Evolutionary conservation across 2,329 filamentous ascomycete genomes (phyloP), one percentile per base, ranked within the genome.

Genomic region (Chaetomium sp.): DNA sequence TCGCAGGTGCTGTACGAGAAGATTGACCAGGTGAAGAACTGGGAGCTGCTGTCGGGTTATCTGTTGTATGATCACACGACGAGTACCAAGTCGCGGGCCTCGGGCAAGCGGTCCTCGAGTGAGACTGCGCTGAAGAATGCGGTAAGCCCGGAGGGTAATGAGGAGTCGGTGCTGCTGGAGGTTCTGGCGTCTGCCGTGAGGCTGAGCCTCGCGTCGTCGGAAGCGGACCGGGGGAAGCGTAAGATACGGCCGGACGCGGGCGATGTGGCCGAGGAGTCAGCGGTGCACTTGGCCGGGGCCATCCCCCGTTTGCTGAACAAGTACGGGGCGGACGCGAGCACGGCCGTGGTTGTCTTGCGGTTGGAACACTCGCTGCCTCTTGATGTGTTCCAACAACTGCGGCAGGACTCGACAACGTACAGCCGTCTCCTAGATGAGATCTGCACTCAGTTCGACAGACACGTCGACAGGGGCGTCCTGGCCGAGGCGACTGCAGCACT

Each of bases 261-360:
- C 5, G 88, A 91, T 57, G 79, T 85, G 33, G 87, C 89, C 59
- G 91, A 96, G 65, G 84, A 87, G 49, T 85, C 88, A 38, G 89
- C 89, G 2, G 79, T 91, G 48, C 84, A 87, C 62, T 78, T 99
- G 40, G 89, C 90, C 7, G 77, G 80, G 40, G 78, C 88, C 11
- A 92, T 97, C 53, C 94, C 94, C 0, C 85, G 84, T 60, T 80
- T 99, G 2, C 76, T 99, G 51, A 96, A 87, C 71, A 97, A 96
- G 68, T 99, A 91, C 64, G 92, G 94, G 5, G 89, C 91, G n/a
- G 81, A 88, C 34, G 88, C 94, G 12, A 85, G 88, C 65, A 91
- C 92, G 32, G 91, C 91, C 1, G 88, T 90, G 8, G 84, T 88
- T 32, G 91, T 96, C 46, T 78, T 99, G 32, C 84, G 90, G 36